A percentile compares a stretch with the other conserved stretches of the same genome.
phyloP scores from a whole-genome alignment of 257 asterid species.

The Ocimum tenuiflorum region DNA sequence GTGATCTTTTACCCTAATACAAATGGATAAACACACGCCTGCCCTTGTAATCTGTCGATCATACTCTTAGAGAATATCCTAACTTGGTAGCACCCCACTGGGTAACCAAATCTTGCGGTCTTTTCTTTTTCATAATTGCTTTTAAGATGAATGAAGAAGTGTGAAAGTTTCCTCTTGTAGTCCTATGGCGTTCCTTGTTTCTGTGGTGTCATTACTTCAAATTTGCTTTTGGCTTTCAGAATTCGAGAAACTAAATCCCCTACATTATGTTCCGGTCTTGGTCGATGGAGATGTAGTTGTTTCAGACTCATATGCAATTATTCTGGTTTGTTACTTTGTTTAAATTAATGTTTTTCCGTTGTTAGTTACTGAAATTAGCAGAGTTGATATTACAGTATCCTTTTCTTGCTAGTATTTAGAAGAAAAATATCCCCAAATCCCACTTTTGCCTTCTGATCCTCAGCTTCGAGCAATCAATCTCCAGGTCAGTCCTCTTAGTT shows the following conservation, averaged over 20 bases:
- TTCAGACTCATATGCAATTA: constrained; percentile 67
- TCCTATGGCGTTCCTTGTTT: not conserved
- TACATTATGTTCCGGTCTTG: constrained; percentile 65
- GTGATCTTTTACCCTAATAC: too few relatives aligned
- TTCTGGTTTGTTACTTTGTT: constrained; percentile 41
- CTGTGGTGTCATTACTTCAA: not conserved
- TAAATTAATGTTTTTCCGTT: not conserved
- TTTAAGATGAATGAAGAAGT: too few relatives aligned
- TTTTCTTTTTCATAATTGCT: too few relatives aligned
- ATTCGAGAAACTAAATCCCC: constrained; percentile 72
- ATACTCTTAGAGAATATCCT: too few relatives aligned
- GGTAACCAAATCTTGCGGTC: too few relatives aligned
- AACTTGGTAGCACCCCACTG: not conserved
- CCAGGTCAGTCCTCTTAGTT: constrained; percentile 40
- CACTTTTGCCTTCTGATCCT: constrained; percentile 54
- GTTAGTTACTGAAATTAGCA: not conserved
- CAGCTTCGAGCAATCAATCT: constrained; percentile 70
- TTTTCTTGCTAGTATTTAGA: constrained; percentile 50
- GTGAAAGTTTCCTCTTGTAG: too few relatives aligned
- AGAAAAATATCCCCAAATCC: constrained; percentile 52
- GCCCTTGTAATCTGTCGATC: too few relatives aligned
- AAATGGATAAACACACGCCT: too few relatives aligned
- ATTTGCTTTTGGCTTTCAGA: constrained; percentile 36
- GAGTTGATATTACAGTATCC: too few relatives aligned
- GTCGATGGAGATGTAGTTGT: constrained; percentile 64